Evolutionary conservation across 1,284 basidiomycete species (phyloP), one percentile per base, ranked within the genome.

Genomic region (Hemileia vastatrix): DNA sequence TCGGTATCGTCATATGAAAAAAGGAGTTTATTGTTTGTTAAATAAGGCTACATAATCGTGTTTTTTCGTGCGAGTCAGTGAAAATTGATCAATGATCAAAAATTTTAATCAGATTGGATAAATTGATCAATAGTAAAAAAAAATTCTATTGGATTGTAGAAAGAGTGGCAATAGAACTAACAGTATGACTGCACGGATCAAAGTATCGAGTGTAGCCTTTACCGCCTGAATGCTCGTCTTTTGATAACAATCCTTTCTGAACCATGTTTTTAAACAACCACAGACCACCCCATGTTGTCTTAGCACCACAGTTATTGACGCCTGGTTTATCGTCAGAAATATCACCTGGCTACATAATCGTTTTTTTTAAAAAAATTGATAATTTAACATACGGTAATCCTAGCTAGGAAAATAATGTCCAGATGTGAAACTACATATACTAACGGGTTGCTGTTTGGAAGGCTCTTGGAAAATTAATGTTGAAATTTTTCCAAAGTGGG

Each of bases 341-440:
- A 13, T 53, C 59, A 40, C 59, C 59, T 21, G 52, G 52, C 59
- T 62, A n/a, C n/a, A n/a, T n/a, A n/a, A n/a, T n/a, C n/a, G n/a
- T n/a, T n/a, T n/a, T n/a, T n/a, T n/a, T n/a, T n/a, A n/a, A n/a
- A n/a, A n/a, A n/a, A n/a, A n/a, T n/a, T n/a, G 15, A 44, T 2
- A 6, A 5, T 43, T n/a, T 43, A 8, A n/a, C 36, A 8, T 43
- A 43, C 6, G 6, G 6, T 43, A 6, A n/a, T 43, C 36, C 6
- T 43, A 43, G 6, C 8, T 8, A n/a, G 6, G 8, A n/a, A 43
- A n/a, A 43, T 6, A 43, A n/a, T n/a, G 15, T 6, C n/a, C 15
- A 15, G 21, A 5, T 31, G 49, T 13, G 49, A 13, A 15, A 51
- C n/a, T 19, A n/a, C 8, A n/a, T n/a, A n/a, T n/a, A n/a, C n/a